phyloP scores from a whole-genome alignment of 768 basidiomycete species.

The Plicaturopsis crispa region DNA sequence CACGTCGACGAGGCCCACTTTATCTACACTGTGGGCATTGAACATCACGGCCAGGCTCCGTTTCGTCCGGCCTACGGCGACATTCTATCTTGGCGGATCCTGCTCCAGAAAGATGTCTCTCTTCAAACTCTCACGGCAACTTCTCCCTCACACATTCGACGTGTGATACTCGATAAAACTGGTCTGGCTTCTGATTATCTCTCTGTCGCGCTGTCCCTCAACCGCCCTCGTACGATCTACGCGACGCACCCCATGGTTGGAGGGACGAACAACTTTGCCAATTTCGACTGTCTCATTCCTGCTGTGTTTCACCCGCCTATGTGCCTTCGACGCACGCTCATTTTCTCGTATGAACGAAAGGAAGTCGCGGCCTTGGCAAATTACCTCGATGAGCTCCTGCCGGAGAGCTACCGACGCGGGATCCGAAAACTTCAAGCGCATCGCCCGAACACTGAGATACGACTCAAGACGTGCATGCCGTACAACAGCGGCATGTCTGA shows the following conservation, averaged over 20 bases:
- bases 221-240: slow-evolving; percentile 7
- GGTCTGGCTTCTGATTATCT: slow-evolving; percentile 1
- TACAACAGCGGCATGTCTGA: slow-evolving; percentile 3
- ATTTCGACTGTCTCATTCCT: slow-evolving; percentile 3
- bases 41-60: slow-evolving; percentile 1
- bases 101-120: no score
- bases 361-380: background rate
- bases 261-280: background rate
- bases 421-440: no score
- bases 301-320: background rate
- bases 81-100: no score
- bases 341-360: slow-evolving; percentile 1
- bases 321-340: background rate
- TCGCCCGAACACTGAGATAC: no score
- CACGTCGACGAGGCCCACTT: slow-evolving; percentile 14
- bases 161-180: background rate
- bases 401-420: background rate
- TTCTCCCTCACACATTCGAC: background rate
- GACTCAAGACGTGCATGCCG: no score
- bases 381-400: slow-evolving; percentile 1
- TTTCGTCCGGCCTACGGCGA: background rate
- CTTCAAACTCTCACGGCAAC: slow-evolving; percentile 5
- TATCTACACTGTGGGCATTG: slow-evolving; percentile 10
- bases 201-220: background rate
- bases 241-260: slow-evolving; percentile 6